Conservation (phyloP, 176 grass and related monocot species). For the Eragrostis curvula region DNA sequence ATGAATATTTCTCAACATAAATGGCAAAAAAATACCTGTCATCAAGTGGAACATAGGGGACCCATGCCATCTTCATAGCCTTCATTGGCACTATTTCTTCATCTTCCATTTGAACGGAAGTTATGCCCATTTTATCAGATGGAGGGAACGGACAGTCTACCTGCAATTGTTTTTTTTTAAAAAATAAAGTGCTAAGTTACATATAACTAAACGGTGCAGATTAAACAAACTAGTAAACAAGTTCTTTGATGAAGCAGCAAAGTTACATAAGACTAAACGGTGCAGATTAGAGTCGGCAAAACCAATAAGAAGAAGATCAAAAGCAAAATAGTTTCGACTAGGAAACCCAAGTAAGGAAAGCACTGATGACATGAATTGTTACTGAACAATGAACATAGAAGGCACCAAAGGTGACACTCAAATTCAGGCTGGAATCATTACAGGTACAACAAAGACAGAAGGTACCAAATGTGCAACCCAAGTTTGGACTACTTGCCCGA, state of each 20-base stretch:
- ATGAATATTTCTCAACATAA: conserved; percentile 22
- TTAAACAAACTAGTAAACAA: conserved; percentile 4
- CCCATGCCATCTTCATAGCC: conserved; percentile 96
- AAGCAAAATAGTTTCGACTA: background rate
- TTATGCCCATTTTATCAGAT: conserved; percentile 95
- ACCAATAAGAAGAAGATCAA: background rate
- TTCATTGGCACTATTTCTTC: conserved; percentile 95
- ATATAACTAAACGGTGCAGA: background rate
- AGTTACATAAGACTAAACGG: background rate
- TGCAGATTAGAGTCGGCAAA: background rate
- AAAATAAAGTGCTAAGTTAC: conserved; percentile 1
- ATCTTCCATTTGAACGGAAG: conserved; percentile 89
- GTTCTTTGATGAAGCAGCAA: background rate
- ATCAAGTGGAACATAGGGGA: conserved; percentile 89
- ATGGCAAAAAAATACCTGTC: conserved; percentile 56
- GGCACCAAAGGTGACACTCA: background rate
- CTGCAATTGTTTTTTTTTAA: conserved; percentile 40
- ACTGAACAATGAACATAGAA: background rate
- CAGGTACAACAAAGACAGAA: too few relatives aligned
- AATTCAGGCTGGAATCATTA: background rate
- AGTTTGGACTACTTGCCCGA: background rate
- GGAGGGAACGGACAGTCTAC: conserved; percentile 82
- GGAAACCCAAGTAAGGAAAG: background rate
- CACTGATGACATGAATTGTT: background rate
- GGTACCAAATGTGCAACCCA: background rate